Evolutionary conservation across 2,329 filamentous ascomycete species (phyloP).

Genomic region (Lachnum nothofagi): DNA sequence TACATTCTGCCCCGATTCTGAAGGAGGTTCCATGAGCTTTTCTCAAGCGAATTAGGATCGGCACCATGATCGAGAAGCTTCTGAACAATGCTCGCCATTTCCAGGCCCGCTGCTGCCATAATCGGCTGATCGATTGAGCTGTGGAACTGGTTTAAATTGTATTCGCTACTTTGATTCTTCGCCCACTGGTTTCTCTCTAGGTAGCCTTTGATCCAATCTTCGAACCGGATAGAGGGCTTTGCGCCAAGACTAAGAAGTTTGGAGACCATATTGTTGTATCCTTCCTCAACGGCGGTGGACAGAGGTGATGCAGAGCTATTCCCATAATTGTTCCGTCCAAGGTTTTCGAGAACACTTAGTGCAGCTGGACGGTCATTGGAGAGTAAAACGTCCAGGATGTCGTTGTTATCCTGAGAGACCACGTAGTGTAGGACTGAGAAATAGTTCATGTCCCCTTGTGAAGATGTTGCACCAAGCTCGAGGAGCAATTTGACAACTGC

Average conservation of each 20-base stretch:
- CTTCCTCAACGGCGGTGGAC: slow-evolving; percentile 51
- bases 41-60: slow-evolving; percentile 57
- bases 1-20: slow-evolving; percentile 18
- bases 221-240: slow-evolving; percentile 54
- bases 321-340: slow-evolving; percentile 42
- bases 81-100: slow-evolving; percentile 42
- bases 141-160: slow-evolving; percentile 46
- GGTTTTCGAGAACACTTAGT: slow-evolving; percentile 61
- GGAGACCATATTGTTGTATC: slow-evolving; percentile 48
- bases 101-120: slow-evolving; percentile 51
- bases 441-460: slow-evolving; percentile 64
- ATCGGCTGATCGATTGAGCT: slow-evolving; percentile 57
- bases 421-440: slow-evolving; percentile 63
- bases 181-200: slow-evolving; percentile 38
- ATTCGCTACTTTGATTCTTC: slow-evolving; percentile 39
- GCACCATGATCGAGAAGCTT: slow-evolving; percentile 59
- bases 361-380: slow-evolving; percentile 56
- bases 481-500: slow-evolving; percentile 62
- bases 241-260: slow-evolving; percentile 63
- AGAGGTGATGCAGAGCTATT: slow-evolving; percentile 46
- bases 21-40: slow-evolving; percentile 35
- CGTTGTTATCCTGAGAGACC: slow-evolving; percentile 45
- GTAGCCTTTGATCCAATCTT: slow-evolving; percentile 57
- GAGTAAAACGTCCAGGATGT: slow-evolving; percentile 46
- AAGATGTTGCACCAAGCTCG: slow-evolving; percentile 64